Evolutionary conservation across 225 moss, liverwort and hornwort genomes (phyloP), one percentile per base, ranked within the genome.

Genomic region (Takakia lepidozioides): DNA sequence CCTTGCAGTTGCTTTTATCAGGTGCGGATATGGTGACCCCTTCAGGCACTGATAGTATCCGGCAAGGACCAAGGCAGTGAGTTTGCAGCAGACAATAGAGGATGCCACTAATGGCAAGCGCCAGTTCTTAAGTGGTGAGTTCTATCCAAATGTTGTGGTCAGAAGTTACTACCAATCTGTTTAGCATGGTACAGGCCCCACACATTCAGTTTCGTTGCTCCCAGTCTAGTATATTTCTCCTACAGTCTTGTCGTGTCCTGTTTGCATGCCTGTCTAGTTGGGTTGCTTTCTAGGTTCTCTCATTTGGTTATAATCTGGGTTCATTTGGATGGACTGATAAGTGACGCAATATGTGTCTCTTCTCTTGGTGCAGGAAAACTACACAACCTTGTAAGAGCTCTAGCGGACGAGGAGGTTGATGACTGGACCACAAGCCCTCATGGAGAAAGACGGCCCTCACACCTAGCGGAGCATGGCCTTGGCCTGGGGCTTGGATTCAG

Each of bases 61-160:
- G 85, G 38, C 95, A 98, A 68, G 83, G 83, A 40, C 83, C 81
- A 23, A 81, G 80, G 60, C 91, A 87, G 65, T 82, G 98, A 24
- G 87, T 85, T 67, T 99, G 64, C 91, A 87, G 49, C 91, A 91
- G 59, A 81, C 78, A 22, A 91, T 91, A 59, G 98, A 87, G 53
- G 98, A 91, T 67, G 98, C 91, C n/a, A 81, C 82, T 41, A 81
- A 69, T 66, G 98, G 87, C 76, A 99, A 88, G 72, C 84, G 98
- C 15, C 98, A 99, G 74, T 99, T 99, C 27, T 59, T 99, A 59
- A 99, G 87, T 79, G 98, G 98, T 91, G 78, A 59, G 64, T 56
- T 9, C 4, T 25, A 35, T 11, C 0, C 8, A 26, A 22, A 10
- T n/a, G n/a, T n/a, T n/a, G n/a, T n/a, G n/a, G n/a, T n/a, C n/a